Evolutionary conservation across 2,329 filamentous ascomycete species (phyloP).

Genomic region (Arthrobotrys entomopaga): DNA sequence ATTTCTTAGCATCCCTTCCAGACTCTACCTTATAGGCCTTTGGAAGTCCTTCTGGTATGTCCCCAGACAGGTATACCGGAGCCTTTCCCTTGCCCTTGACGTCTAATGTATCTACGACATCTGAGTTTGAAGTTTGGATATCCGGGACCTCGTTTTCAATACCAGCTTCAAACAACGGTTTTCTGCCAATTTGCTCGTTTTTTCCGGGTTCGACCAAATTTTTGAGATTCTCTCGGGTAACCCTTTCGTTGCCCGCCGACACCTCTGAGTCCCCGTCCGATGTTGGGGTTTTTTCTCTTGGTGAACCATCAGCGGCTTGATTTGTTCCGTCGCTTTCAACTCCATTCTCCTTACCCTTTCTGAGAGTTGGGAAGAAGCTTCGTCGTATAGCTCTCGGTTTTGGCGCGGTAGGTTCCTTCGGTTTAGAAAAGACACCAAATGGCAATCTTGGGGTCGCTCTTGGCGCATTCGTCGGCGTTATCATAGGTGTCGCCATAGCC

Average conservation of each 20-base stretch:
- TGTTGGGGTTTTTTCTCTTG: not conserved
- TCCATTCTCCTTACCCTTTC: conserved; percentile 27
- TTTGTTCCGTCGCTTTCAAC: conserved; percentile 2
- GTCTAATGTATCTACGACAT: not conserved
- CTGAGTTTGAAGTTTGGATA: not conserved
- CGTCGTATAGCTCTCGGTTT: conserved; percentile 14
- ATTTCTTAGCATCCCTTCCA: conserved; percentile 25
- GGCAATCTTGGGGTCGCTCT: too few species aligned
- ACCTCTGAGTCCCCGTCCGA: conserved; percentile 1
- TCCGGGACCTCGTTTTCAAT: conserved; percentile 29
- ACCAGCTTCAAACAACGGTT: conserved; percentile 27
- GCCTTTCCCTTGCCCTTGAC: conserved; percentile 29
- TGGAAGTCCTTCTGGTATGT: conserved; percentile 19
- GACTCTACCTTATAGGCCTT: conserved; percentile 35
- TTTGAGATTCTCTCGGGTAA: not conserved
- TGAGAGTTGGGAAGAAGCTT: conserved; percentile 31
- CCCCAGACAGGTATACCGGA: not conserved
- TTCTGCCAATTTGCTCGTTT: conserved; percentile 13
- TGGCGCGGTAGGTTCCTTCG: conserved; percentile 10
- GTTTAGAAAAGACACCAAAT: conserved; percentile 16
- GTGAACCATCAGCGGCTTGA: conserved; percentile 15
- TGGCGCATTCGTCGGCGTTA: not conserved
- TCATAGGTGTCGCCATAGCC: conserved; percentile 6
- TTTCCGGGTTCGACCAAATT: conserved; percentile 22
- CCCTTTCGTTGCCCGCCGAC: conserved; percentile 1